Conservation (phyloP, 2,329 filamentous ascomycete species). For the Hypoxylon sp. region DNA sequence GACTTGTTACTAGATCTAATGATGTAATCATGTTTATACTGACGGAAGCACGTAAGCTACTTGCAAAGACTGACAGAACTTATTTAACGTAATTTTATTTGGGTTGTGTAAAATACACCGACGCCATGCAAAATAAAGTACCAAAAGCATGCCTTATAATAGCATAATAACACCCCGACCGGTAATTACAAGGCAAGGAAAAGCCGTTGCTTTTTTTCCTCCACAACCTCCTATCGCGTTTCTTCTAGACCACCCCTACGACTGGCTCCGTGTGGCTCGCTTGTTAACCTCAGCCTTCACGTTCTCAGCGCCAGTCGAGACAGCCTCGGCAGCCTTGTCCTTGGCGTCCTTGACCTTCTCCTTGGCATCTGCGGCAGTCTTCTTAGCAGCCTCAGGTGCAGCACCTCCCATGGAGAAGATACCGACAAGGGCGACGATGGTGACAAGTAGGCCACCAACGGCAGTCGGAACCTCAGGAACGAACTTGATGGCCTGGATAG, state of each 20-base stretch:
- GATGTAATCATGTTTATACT: no score
- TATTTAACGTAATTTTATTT: conserved; percentile 36
- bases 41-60: no score
- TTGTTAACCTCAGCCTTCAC: conserved; percentile 77
- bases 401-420: conserved; percentile 70
- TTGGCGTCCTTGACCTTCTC: conserved; percentile 79
- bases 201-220: conserved; percentile 24
- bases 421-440: conserved; percentile 75
- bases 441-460: conserved; percentile 74
- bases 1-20: no score
- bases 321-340: conserved; percentile 72
- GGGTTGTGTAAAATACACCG: conserved; percentile 39
- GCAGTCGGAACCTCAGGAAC: conserved; percentile 91
- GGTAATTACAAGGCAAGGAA: conserved; percentile 28
- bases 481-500: conserved; percentile 83
- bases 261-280: conserved; percentile 66
- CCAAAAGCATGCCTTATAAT: conserved; percentile 36
- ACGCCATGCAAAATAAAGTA: conserved; percentile 43
- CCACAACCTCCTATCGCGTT: conserved; percentile 8
- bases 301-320: conserved; percentile 71
- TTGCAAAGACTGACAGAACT: no score
- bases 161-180: conserved; percentile 32
- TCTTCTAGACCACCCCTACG: conserved; percentile 47
- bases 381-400: conserved; percentile 76
- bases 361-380: conserved; percentile 70